phyloP scores from a whole-genome alignment of 2,329 filamentous ascomycete genomes.

The Aspergillus awamori region DNA sequence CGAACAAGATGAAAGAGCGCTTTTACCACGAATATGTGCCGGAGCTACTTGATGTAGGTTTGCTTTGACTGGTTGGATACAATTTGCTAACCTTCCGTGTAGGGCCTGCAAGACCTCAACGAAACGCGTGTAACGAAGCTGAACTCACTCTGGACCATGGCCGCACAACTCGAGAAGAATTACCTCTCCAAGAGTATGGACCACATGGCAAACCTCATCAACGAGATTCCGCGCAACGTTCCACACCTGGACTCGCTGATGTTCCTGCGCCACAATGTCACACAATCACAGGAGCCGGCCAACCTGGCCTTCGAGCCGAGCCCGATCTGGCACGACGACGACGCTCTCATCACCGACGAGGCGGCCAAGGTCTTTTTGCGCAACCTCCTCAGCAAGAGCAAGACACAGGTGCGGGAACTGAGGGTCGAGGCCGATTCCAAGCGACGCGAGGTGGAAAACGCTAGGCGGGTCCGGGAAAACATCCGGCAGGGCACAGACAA shows the following conservation, averaged over 20 bases:
- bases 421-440: conserved; percentile 84
- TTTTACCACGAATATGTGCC: conserved; percentile 98
- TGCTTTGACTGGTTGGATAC: not conserved
- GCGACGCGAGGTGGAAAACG: conserved; percentile 77
- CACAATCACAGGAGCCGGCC: conserved; percentile 76
- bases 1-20: conserved; percentile 95
- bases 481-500: conserved; percentile 84
- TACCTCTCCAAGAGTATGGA: conserved; percentile 74
- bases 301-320: conserved; percentile 91
- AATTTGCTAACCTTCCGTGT: conserved; percentile 10
- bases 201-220: conserved; percentile 70
- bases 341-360: conserved; percentile 82
- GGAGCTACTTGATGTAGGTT: conserved; percentile 79
- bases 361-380: conserved; percentile 85
- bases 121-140: conserved; percentile 84
- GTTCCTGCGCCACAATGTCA: conserved; percentile 92
- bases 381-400: conserved; percentile 90
- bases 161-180: conserved; percentile 76
- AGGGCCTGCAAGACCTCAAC: conserved; percentile 82
- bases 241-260: conserved; percentile 94
- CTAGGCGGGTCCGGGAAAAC: conserved; percentile 72
- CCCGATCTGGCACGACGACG: conserved; percentile 95
- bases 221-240: conserved; percentile 84
- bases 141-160: conserved; percentile 82
- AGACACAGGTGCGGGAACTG: conserved; percentile 77